Base-by-base conservation (phyloP, 495 filamentous ascomycete genomes). In the Aspergillus ostianus region DNA sequence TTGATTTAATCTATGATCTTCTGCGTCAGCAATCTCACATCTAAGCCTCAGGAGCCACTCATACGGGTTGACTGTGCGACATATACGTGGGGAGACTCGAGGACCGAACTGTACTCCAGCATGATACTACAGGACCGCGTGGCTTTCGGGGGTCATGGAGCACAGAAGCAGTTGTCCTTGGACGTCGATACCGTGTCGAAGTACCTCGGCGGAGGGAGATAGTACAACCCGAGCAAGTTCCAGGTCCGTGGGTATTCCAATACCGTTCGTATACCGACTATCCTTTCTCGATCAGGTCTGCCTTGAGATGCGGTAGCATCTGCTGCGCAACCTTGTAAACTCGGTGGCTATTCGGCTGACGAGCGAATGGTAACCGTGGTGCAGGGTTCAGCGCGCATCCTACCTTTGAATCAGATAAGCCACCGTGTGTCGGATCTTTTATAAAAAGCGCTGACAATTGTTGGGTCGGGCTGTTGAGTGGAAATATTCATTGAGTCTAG, bases 91-190 rank as follows among this genome's bases (percentile, higher is more conserved):
- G 13, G 12, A 41, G 13, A 15, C 3, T 41, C 36, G 36, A 15
- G 36, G 36, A 15, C 36, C 36, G 13, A 41, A 13, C 36, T 41
- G 36, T 41, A 26, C 12, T 36, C 20, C 19, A 54, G 17, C 27
- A 19, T 30, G 30, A 36, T 18, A 17, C 52, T 18, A 17, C 52
- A 51, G 6, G n/a, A 3, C 36, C 52, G 20, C 52, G 52, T 54
- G 52, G 52, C 32, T 44, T 19, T 54, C 52, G 52, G 52, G 18
- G 32, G 36, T 44, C 36, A 54, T 32, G 36, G 52, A 20, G 23
- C 36, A 26, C 19, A 18, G 20, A 54, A 29, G 32, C 32, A 45
- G 36, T 46, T 41, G 36, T 13, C 36, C 36, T 15, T 41, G 8
- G 12, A 15, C 36, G 36, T 13, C 36, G 36, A 13, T 2, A 41